A percentile compares a stretch with the other conserved stretches of the same genome.
Evolutionary conservation across 1,284 basidiomycete species (phyloP).

Genomic region (Microbotryum saponariae): DNA sequence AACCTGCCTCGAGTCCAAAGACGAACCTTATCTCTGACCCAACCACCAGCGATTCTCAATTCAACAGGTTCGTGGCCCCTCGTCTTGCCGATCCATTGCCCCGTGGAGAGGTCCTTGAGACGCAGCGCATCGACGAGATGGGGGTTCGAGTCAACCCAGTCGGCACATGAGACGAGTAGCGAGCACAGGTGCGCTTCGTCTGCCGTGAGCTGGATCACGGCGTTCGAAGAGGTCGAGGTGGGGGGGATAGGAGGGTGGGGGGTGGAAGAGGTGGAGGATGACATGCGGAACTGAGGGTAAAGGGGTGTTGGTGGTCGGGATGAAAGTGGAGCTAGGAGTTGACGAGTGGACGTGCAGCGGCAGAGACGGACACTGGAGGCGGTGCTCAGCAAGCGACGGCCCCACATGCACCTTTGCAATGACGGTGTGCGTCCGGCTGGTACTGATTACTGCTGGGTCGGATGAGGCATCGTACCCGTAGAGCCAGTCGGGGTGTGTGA

Average conservation of each 20-base stretch:
- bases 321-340: neutral
- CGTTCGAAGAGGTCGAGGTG: neutral
- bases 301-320: neutral
- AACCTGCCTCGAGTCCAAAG: neutral
- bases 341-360: too few relatives aligned
- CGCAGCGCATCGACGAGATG: conserved; percentile 19
- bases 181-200: conserved; percentile 12
- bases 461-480: too few relatives aligned
- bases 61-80: conserved; percentile 25
- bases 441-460: too few relatives aligned
- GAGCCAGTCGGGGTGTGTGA: too few relatives aligned
- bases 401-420: too few relatives aligned
- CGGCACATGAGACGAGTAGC: conserved; percentile 22
- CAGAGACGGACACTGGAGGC: too few relatives aligned
- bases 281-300: neutral
- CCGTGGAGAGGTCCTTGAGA: conserved; percentile 12
- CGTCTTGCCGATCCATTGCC: conserved; percentile 17
- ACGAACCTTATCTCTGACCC: conserved; percentile 66
- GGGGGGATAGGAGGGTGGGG: neutral
- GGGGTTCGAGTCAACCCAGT: conserved; percentile 26
- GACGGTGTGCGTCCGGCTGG: too few relatives aligned
- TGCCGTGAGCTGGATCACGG: conserved; percentile 11
- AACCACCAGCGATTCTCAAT: conserved; percentile 36
- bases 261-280: neutral
- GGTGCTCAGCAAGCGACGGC: too few relatives aligned